A percentile compares a stretch with the other conserved stretches of the same genome.
Conservation (phyloP, 1,284 basidiomycete genomes). For the Ceratorhiza oryzae-sativae region DNA sequence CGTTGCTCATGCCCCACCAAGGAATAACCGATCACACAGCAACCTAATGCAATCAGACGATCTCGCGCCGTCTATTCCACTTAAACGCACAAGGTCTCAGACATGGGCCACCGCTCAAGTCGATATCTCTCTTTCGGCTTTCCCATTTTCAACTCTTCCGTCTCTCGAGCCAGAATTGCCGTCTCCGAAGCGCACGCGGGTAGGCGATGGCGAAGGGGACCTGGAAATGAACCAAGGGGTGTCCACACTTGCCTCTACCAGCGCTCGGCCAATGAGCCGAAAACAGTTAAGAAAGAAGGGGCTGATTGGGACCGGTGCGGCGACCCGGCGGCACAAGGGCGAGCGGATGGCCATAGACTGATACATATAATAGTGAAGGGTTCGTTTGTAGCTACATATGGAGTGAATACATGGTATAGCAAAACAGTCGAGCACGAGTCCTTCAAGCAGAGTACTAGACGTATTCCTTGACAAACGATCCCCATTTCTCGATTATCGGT, state of each 20-base stretch:
- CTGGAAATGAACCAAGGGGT: constrained; percentile 2
- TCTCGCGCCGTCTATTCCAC: constrained; percentile 51
- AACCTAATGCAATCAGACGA: constrained; percentile 58
- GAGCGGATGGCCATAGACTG: constrained; percentile 26
- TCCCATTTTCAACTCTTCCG: constrained; percentile 16
- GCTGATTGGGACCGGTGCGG: constrained; percentile 5
- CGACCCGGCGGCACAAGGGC: neutral
- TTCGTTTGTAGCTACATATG: neutral
- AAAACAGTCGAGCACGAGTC: neutral
- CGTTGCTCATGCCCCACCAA: constrained; percentile 37
- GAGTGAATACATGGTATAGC: constrained; percentile 1
- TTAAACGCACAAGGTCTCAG: constrained; percentile 52
- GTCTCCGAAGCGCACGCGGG: constrained; percentile 9
- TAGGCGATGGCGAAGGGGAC: constrained; percentile 26
- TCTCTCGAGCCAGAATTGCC: constrained; percentile 18
- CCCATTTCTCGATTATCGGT: constrained; percentile 79
- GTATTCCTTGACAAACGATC: constrained; percentile 57
- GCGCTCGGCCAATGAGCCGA: constrained; percentile 8
- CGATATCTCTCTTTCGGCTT: constrained; percentile 23
- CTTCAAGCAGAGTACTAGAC: neutral
- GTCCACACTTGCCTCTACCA: neutral
- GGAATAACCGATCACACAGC: constrained; percentile 37
- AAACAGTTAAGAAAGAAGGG: constrained; percentile 15
- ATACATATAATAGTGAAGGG: neutral
- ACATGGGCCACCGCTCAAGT: neutral